Conservation (phyloP, 176 grass and related monocot genomes). For the bread wheat (Triticum aestivum) region IWGSC_CS_RefSeq_v2.1 NC_057805.1:393673461-393673960, state of each 20-base stretch:
- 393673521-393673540: slow-evolving; percentile 24
- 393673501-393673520: neutral
- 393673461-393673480: slow-evolving; percentile 52
- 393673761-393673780: neutral
- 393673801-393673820: neutral
- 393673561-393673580: neutral
- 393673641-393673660: neutral
- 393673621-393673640: neutral
- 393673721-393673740: too few species aligned
- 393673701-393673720: too few species aligned
- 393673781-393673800: neutral
- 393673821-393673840: slow-evolving; percentile 44
- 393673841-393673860: slow-evolving; percentile 58
- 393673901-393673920: slow-evolving; percentile 63
- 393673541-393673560: neutral
- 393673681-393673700: slow-evolving; percentile 2
- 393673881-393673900: slow-evolving; percentile 41
- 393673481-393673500: slow-evolving; percentile 57
- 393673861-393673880: slow-evolving; percentile 51
- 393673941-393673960: neutral
- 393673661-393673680: neutral
- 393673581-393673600: neutral
- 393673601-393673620: neutral
- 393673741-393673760: neutral
- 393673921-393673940: slow-evolving; percentile 25